Evolutionary conservation across 345 rosid species (phyloP).

Genomic region (Bretschneidera sinensis): DNA sequence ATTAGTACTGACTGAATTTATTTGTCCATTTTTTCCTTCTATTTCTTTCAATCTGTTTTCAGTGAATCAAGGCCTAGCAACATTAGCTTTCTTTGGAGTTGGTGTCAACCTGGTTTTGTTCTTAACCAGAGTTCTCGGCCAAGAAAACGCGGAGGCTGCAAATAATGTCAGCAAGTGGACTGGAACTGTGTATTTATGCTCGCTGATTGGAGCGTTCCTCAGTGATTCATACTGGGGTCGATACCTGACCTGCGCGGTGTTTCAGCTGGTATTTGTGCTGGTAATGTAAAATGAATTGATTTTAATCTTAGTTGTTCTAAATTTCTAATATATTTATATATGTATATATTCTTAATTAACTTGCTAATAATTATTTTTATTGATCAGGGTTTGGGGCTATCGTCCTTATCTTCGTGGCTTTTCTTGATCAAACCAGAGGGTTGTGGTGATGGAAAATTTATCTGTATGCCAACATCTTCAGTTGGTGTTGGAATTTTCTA

Average conservation of each 20-base stretch:
- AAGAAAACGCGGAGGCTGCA: conserved; percentile 75
- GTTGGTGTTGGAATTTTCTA: conserved; percentile 47
- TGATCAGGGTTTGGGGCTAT: conserved; percentile 50
- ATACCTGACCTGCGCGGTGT: conserved; percentile 62
- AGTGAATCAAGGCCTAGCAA: conserved; percentile 83
- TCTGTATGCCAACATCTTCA: conserved; percentile 40
- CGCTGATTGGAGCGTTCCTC: conserved; percentile 84
- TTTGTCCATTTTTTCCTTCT: neutral
- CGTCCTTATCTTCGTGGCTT: conserved; percentile 57
- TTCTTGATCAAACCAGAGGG: conserved; percentile 62
- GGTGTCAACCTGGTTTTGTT: conserved; percentile 84
- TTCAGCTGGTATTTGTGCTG: conserved; percentile 45
- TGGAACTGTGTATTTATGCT: conserved; percentile 85
- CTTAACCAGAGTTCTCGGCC: conserved; percentile 74
- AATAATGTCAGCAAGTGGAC: conserved; percentile 92
- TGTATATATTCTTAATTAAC: too few relatives aligned
- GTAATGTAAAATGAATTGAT: conserved; percentile 20
- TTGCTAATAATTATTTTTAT: too few relatives aligned
- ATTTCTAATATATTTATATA: too few relatives aligned
- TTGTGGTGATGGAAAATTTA: conserved; percentile 53
- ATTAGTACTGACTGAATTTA: neutral
- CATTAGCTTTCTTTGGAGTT: conserved; percentile 91
- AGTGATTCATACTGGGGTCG: conserved; percentile 98
- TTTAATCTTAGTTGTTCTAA: neutral
- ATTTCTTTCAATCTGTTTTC: conserved; percentile 3